These are phyloP conservation scores for Coemansia sp. DNA, from an alignment of 192 early-diverging fungal species.

Conservation along the genomic window DNA sequence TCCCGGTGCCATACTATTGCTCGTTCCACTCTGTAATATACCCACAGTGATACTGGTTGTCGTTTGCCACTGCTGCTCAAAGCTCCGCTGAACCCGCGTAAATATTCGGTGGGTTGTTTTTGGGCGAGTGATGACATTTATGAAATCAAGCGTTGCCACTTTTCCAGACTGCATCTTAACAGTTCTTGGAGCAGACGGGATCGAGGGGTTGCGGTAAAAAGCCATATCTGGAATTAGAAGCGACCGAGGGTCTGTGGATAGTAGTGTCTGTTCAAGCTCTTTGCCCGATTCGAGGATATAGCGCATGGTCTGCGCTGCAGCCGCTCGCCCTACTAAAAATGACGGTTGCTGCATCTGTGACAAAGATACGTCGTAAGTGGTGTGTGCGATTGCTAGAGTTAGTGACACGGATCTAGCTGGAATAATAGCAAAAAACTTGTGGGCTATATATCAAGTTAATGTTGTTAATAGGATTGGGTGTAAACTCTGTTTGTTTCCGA, in stretches of 20 bases:
- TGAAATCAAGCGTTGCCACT: background rate
- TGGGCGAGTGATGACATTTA: background rate
- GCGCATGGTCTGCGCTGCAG: background rate
- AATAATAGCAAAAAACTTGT: no score
- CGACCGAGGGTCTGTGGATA: conserved; percentile 3
- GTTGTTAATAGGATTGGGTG: no score
- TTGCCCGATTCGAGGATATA: background rate
- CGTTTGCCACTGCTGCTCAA: background rate
- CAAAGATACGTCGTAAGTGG: background rate
- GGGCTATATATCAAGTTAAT: no score
- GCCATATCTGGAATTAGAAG: conserved; percentile 6
- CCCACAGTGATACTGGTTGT: background rate
- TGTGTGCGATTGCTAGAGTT: background rate
- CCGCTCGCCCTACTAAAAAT: no score
- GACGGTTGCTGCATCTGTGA: background rate
- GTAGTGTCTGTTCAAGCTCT: background rate
- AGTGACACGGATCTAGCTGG: no score
- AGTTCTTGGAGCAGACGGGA: background rate
- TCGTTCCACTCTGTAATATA: background rate
- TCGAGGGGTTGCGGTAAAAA: background rate
- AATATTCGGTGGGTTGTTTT: background rate
- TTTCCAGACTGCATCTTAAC: background rate
- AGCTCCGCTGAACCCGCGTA: background rate
- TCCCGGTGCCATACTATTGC: background rate
- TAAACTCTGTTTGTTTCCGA: no score